A percentile compares a stretch with the other conserved stretches of the same genome.
Evolutionary conservation across 768 basidiomycete genomes (phyloP).

Genomic region (Russula lepida): DNA sequence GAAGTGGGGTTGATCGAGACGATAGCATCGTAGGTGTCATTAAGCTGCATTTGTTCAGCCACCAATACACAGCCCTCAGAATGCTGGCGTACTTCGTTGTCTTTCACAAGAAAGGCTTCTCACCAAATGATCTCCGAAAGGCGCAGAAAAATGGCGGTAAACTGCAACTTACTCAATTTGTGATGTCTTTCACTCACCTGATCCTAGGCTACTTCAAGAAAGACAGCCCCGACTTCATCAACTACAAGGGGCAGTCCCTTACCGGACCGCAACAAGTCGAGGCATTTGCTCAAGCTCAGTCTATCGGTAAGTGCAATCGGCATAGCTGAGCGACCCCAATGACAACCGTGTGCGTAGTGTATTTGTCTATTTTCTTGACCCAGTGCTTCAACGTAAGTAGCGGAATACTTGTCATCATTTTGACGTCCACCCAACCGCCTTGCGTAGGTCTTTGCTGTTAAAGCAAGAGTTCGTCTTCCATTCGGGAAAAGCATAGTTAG

Average conservation of each 20-base stretch:
- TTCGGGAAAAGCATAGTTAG: slow-evolving; percentile 48
- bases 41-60: neutral
- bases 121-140: slow-evolving; percentile 44
- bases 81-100: slow-evolving; percentile 60
- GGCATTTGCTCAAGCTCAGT: slow-evolving; percentile 52
- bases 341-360: slow-evolving; percentile 30
- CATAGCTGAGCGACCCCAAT: neutral
- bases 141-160: slow-evolving; percentile 35
- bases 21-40: slow-evolving; percentile 40
- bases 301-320: slow-evolving; percentile 36
- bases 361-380: slow-evolving; percentile 57
- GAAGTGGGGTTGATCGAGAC: slow-evolving; percentile 58
- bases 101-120: slow-evolving; percentile 54
- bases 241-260: slow-evolving; percentile 41
- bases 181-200: neutral
- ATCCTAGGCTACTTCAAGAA: slow-evolving; percentile 40
- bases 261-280: slow-evolving; percentile 43
- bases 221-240: slow-evolving; percentile 46
- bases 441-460: slow-evolving; percentile 53
- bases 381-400: slow-evolving; percentile 57
- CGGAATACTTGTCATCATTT: neutral
- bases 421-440: neutral
- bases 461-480: slow-evolving; percentile 54
- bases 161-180: neutral
- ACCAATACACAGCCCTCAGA: slow-evolving; percentile 26